A percentile compares a stretch with the other conserved stretches of the same genome.
These are phyloP conservation scores for Thermothielavioides terrestris DNA, from an alignment of 495 filamentous ascomycete species.

Conservation along the genomic window DNA sequence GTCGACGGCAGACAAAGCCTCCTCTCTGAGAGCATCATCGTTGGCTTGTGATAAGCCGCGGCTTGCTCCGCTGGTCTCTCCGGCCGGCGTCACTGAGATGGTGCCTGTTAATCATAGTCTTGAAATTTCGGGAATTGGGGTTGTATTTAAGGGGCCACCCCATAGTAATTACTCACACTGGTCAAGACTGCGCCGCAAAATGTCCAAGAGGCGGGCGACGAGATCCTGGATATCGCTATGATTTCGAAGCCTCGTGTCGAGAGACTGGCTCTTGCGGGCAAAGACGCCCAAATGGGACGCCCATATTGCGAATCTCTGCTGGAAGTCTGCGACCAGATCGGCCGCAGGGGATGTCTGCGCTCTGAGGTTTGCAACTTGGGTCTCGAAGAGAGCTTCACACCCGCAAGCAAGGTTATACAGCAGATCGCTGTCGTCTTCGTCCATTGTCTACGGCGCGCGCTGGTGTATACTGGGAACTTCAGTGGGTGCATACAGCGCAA, in stretches of 20 bases:
- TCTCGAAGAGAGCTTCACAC: slow-evolving; percentile 2
- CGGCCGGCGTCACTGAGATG: no score
- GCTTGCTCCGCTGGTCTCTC: neutral
- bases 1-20: neutral
- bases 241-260: neutral
- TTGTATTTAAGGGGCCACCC: neutral
- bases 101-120: neutral
- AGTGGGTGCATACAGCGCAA: no score
- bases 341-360: neutral
- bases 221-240: neutral
- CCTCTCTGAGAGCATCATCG: neutral
- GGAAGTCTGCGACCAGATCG: neutral
- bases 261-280: neutral
- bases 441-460: neutral
- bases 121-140: no score
- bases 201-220: neutral
- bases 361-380: neutral
- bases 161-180: neutral
- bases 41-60: neutral
- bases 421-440: neutral
- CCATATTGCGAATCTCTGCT: neutral
- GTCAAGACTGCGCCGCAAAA: neutral
- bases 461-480: no score
- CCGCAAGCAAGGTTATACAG: slow-evolving; percentile 1
- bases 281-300: neutral